Base-by-base conservation (phyloP, 2,329 filamentous ascomycete species). In the Fusarium mexicanum region DNA sequence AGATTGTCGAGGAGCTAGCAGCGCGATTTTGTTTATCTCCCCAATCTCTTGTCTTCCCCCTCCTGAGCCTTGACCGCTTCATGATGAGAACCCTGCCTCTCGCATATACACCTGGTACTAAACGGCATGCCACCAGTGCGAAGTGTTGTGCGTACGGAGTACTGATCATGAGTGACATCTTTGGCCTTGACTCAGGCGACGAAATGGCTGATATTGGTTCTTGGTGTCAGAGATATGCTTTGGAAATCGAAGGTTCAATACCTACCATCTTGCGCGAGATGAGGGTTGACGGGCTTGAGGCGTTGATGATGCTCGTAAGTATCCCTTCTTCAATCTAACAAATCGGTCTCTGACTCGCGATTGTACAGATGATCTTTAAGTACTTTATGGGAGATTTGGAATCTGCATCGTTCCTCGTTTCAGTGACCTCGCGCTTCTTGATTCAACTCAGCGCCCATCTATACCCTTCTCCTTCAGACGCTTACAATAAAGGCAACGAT, bases 381-480 rank as follows among this genome's bases (percentile, higher is more conserved):
- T 61, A 67, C 14, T 67, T 67, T 10, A n/a, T 43, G 7, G 63
- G 65, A 7, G 47, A 67, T 3, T n/a, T 68, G 0, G 35, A 40
- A 3, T 61, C 41, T 1, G 41, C 47, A 3, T 61, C 24, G 2
- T 68, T 68, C 4, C 22, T 68, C 0, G n/a, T 54, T 9, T 47
- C 63, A 1, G 3, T 43, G 3, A 9, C 18, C 1, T 43, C 29
- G 4, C 41, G 63, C 0, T 29, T 67, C 17, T 41, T 68, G 9
- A 44, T 68, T 3, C 44, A 24, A 2, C 24, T 54, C 1, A 22
- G 31, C 2, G 63, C 63, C 8, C 41, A 67, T 8, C 22, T 44
- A 0, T 4, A 26, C 8, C 22, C 47, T 8, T 20, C 38, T 8
- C 5, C 3, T 3, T 5, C 18, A 0, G 16, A 5, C 0, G 4